A percentile compares a stretch with the other conserved stretches of the same genome.
These are phyloP conservation scores for Rhodotorula kratochvilovae DNA, from an alignment of 768 basidiomycete genomes.

Conservation along the genomic window DNA sequence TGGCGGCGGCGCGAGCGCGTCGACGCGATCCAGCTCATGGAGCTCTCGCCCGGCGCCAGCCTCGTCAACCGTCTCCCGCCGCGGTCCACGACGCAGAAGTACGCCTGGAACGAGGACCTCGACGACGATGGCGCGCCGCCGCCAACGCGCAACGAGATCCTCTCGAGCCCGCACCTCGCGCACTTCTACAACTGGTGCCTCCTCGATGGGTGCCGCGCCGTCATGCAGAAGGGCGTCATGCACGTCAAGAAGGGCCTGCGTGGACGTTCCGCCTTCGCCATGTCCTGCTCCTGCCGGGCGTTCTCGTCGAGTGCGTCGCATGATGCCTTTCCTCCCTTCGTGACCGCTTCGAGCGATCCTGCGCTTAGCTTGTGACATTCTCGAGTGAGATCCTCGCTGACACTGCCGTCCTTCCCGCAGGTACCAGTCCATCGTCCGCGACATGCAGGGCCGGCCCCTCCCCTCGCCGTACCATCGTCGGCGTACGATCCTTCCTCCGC, in stretches of 20 bases:
- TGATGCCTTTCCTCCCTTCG: neutral
- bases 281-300: conserved; percentile 68
- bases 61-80: conserved; percentile 19
- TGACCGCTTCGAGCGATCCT: too few species aligned
- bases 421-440: conserved; percentile 22
- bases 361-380: too few species aligned
- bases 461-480: conserved; percentile 56
- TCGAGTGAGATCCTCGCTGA: too few species aligned
- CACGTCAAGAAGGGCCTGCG: conserved; percentile 66
- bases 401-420: neutral
- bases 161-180: conserved; percentile 56
- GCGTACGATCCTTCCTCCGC: conserved; percentile 58
- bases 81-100: neutral
- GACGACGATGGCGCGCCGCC: conserved; percentile 50
- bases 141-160: conserved; percentile 19
- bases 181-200: conserved; percentile 83
- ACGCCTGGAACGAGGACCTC: neutral
- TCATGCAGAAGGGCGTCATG: conserved; percentile 67
- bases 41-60: conserved; percentile 53
- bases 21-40: conserved; percentile 77
- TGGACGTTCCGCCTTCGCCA: conserved; percentile 74
- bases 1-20: conserved; percentile 72
- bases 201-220: conserved; percentile 69
- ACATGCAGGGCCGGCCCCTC: conserved; percentile 53
- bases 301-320: conserved; percentile 59